These are phyloP conservation scores for Euphorbia corollata DNA, from an alignment of 441 rosid genomes.

Conservation along the genomic window DNA sequence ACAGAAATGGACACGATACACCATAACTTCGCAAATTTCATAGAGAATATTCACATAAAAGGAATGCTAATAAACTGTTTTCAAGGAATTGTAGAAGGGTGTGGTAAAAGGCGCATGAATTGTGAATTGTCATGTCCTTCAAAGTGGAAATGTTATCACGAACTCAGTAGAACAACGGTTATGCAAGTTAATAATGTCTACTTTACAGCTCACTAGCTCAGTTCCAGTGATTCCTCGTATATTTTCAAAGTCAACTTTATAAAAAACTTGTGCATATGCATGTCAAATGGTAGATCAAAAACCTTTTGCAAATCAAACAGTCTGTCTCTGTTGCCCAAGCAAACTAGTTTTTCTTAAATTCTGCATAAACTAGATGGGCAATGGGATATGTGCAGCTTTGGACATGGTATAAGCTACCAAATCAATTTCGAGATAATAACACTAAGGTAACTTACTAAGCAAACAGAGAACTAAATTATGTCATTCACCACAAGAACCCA, in stretches of 20 bases:
- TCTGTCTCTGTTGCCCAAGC: neutral
- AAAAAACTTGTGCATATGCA: neutral
- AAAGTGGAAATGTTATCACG: neutral
- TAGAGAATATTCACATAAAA: neutral
- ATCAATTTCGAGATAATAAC: neutral
- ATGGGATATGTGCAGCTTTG: neutral
- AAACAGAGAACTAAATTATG: neutral
- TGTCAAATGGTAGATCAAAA: neutral
- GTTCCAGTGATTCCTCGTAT: neutral
- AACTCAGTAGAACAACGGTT: neutral
- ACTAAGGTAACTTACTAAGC: constrained; percentile 1
- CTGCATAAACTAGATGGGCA: neutral
- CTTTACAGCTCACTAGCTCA: neutral
- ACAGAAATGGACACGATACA: neutral
- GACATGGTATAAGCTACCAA: neutral
- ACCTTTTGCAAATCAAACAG: neutral
- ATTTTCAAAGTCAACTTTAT: neutral
- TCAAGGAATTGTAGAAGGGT: neutral
- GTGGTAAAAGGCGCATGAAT: neutral
- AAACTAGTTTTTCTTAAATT: neutral
- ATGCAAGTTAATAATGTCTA: neutral
- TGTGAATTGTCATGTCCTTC: neutral
- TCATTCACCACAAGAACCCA: constrained; percentile 10
- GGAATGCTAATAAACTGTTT: neutral
- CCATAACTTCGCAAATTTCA: neutral